These are phyloP conservation scores for Psilocybe mexicana DNA, from an alignment of 1,284 basidiomycete genomes.

Conservation along the genomic window DNA sequence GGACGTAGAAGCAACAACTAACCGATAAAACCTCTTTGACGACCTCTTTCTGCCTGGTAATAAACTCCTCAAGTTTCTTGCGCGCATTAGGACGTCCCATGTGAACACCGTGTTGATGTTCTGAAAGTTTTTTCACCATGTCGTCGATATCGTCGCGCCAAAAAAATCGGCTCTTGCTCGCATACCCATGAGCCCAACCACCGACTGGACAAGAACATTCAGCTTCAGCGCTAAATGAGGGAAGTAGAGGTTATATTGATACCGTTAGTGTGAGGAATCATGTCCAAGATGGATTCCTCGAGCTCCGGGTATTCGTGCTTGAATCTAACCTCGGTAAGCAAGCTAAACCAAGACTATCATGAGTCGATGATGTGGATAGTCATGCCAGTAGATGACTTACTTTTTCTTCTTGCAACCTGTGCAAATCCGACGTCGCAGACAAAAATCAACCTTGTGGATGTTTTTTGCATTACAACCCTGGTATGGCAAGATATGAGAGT, in stretches of 20 bases:
- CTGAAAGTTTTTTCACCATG: slow-evolving; percentile 23
- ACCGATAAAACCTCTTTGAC: slow-evolving; percentile 24
- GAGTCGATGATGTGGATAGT: not conserved
- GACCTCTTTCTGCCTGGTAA: slow-evolving; percentile 17
- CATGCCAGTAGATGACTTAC: slow-evolving; percentile 25
- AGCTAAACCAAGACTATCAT: slow-evolving; percentile 15
- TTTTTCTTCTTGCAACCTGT: slow-evolving; percentile 29
- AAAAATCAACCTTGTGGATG: slow-evolving; percentile 31
- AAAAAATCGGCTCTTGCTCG: slow-evolving; percentile 31
- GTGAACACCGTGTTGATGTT: slow-evolving; percentile 24
- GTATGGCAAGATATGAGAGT: too few species aligned
- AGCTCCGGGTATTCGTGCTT: slow-evolving; percentile 24
- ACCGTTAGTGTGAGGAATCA: slow-evolving; percentile 28
- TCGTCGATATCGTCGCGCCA: slow-evolving; percentile 33
- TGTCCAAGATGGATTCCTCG: slow-evolving; percentile 26
- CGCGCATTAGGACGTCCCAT: slow-evolving; percentile 26
- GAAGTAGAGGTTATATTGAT: not conserved
- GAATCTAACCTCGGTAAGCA: slow-evolving; percentile 28
- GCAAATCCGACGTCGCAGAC: slow-evolving; percentile 31
- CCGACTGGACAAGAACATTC: slow-evolving; percentile 24
- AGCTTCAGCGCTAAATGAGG: not conserved
- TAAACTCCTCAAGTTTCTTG: slow-evolving; percentile 30
- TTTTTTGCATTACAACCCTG: slow-evolving; percentile 29
- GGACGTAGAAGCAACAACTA: not conserved
- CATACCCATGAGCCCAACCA: slow-evolving; percentile 29